A percentile compares a stretch with the other conserved stretches of the same genome.
These are phyloP conservation scores for Medicago ruthenica DNA, from an alignment of 306 rosid species.

Conservation along the genomic window DNA sequence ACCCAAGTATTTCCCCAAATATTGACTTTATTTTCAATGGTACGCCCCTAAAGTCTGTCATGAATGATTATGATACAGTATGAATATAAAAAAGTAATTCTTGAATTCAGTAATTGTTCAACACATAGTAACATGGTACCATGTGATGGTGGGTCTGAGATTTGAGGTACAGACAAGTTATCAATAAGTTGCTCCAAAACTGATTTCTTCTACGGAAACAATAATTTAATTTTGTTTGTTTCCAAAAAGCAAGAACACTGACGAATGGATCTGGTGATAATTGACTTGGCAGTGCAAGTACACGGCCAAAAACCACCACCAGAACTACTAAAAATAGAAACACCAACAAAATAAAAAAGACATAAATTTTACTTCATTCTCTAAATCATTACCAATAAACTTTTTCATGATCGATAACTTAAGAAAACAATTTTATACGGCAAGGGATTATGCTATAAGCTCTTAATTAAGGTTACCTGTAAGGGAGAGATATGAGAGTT, in stretches of 20 bases:
- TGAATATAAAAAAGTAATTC: conserved; percentile 9
- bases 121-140: conserved; percentile 38
- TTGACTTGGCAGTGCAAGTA: conserved; percentile 6
- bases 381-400: too few species aligned
- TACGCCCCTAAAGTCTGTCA: background rate
- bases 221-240: conserved; percentile 11
- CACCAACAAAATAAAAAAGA: background rate
- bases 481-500: conserved; percentile 73
- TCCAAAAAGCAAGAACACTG: background rate
- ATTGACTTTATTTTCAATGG: background rate
- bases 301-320: background rate
- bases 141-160: conserved; percentile 46
- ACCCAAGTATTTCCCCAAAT: too few species aligned
- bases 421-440: too few species aligned
- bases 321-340: conserved; percentile 2
- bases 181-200: background rate
- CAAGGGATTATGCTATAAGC: too few species aligned
- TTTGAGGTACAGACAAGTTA: conserved; percentile 2
- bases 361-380: background rate
- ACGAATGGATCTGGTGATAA: background rate
- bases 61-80: background rate
- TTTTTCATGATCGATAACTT: too few species aligned
- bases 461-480: conserved; percentile 53
- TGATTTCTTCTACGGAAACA: background rate
- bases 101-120: background rate